Conservation (phyloP, 345 rosid genomes). For the Turnera subulata region DNA sequence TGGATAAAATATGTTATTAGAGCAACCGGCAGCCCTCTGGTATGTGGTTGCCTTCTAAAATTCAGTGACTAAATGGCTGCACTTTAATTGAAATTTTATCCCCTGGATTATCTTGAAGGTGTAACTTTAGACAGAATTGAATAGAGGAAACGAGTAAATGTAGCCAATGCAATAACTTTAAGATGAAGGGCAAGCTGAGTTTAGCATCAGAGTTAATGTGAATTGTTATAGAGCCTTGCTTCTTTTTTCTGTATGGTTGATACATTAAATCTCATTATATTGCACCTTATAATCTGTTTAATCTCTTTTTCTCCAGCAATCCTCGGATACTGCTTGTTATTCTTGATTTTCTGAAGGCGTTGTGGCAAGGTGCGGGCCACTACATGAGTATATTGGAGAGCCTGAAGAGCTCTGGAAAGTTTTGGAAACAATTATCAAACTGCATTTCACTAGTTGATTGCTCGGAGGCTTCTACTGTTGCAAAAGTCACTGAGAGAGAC, state of each 20-base stretch:
- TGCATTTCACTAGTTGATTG: constrained; percentile 34
- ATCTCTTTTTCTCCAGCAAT: constrained; percentile 45
- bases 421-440: constrained; percentile 66
- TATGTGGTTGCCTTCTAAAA: too few relatives aligned
- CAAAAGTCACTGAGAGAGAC: constrained; percentile 36
- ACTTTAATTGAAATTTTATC: too few relatives aligned
- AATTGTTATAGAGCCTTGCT: too few relatives aligned
- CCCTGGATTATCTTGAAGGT: too few relatives aligned
- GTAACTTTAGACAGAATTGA: too few relatives aligned
- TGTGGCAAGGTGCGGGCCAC: constrained; percentile 91
- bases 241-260: neutral
- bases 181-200: too few relatives aligned
- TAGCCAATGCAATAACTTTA: too few relatives aligned
- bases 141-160: too few relatives aligned
- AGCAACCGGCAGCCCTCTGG: too few relatives aligned
- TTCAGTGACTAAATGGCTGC: too few relatives aligned
- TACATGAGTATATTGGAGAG: constrained; percentile 48
- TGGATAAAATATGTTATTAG: too few relatives aligned
- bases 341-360: constrained; percentile 68
- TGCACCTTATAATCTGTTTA: neutral
- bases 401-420: constrained; percentile 45
- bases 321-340: constrained; percentile 48
- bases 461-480: constrained; percentile 35
- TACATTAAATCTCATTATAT: constrained; percentile 3
- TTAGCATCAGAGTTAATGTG: too few relatives aligned